phyloP scores from a whole-genome alignment of 768 basidiomycete species.

The Tylopilus balloui region DNA sequence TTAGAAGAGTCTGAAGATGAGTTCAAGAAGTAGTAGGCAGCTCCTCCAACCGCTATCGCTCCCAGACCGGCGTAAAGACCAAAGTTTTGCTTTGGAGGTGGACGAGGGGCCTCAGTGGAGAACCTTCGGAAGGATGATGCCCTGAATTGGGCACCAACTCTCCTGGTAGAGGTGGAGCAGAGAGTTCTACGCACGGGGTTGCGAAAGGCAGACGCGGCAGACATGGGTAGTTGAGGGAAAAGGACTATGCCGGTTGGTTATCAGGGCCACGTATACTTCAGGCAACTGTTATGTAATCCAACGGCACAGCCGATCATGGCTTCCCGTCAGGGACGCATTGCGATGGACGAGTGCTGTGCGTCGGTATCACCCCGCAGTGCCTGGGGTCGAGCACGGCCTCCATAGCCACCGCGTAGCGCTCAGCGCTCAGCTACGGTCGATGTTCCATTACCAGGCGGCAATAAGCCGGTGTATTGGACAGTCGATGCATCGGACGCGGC shows the following conservation, averaged over 20 bases:
- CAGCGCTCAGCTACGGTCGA: not conserved
- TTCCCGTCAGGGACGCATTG: not conserved
- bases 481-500: not conserved
- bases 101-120: constrained; percentile 48
- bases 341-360: constrained; percentile 13
- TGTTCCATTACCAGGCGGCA: not conserved
- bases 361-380: not conserved
- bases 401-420: no score
- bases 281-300: constrained; percentile 16
- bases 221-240: constrained; percentile 40
- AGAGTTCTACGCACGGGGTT: constrained; percentile 45
- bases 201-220: constrained; percentile 47
- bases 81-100: constrained; percentile 49
- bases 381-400: not conserved
- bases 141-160: constrained; percentile 34
- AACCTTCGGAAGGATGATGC: constrained; percentile 49
- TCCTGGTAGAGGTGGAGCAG: constrained; percentile 24
- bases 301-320: not conserved
- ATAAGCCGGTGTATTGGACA: not conserved
- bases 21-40: constrained; percentile 59
- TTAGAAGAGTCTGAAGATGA: constrained; percentile 43
- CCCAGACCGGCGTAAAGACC: constrained; percentile 59
- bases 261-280: constrained; percentile 3
- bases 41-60: constrained; percentile 54
- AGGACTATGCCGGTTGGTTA: constrained; percentile 4